Evolutionary conservation across 768 basidiomycete genomes (phyloP), one percentile per base, ranked within the genome.

Genomic region (Leccinellum rugosiceps): DNA sequence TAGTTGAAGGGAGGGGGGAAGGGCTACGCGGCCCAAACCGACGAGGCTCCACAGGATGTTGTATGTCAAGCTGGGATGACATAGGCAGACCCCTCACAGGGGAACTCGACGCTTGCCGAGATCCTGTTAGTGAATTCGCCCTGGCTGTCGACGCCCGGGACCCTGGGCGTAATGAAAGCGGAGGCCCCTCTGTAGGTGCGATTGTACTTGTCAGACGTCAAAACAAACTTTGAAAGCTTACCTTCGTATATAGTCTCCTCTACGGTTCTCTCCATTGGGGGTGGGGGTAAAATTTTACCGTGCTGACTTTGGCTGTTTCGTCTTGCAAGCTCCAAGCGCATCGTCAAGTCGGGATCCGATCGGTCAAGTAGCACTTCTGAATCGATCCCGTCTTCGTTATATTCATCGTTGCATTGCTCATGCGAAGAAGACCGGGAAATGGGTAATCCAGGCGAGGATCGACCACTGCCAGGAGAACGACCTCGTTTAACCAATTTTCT

Each of bases 161-260:
- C 7, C 77, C 72, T 4, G 86, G 83, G 41, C 84, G 80, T 46
- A 82, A 55, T 32, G 79, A 75, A 49, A 71, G 74, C 10, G 86
- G 84, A 35, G 80, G 85, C 45, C 83, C 83, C 68, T 90, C 87
- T 90, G 54, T 25, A 52, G 45, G 45, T 21, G 21, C 23, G 21
- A 31, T 43, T 57, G 19, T 28, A 52, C 53, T 25, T 46, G 21
- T 32, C 56, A 46, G 62, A 48, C 55, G 38, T 45, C 19, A 59
- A 56, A 34, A 19, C 19, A 45, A 45, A 45, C 26, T 30, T 9
- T 23, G 2, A 61, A 55, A 52, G 32, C 78, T 26, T 64, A 86
- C 90, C 89, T 83, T 92, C 90, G 63, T 88, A 89, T 62, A 92
- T 90, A 2, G 85, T 88, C 28, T 82, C 82, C 62, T 87, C 86